Evolutionary conservation across 257 asterid species (phyloP).

Genomic region (Solanum sejunctum): DNA sequence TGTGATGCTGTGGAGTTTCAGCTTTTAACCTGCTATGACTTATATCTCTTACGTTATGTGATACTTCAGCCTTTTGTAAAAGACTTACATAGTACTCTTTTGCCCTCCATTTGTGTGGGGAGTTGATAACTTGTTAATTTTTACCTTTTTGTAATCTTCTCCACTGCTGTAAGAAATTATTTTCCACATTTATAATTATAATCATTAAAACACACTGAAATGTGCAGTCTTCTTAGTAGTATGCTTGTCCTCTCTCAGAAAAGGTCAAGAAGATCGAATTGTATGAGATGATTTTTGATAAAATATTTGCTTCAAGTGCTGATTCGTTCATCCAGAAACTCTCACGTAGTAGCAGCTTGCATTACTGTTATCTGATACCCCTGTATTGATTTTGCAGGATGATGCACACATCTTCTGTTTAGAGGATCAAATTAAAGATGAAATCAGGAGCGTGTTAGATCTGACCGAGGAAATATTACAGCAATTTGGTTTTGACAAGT

Average conservation of each 20-base stretch:
- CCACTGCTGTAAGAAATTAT: background rate
- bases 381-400: conserved; percentile 40
- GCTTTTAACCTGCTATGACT: background rate
- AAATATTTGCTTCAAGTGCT: background rate
- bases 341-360: background rate
- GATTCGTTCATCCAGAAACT: background rate
- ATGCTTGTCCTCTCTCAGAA: background rate
- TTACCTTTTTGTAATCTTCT: background rate
- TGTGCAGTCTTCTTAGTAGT: background rate
- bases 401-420: conserved; percentile 96
- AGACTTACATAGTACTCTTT: background rate
- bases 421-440: conserved; percentile 85
- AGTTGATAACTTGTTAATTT: background rate
- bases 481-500: conserved; percentile 82
- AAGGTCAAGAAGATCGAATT: background rate
- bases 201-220: background rate
- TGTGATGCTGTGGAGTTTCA: background rate
- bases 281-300: background rate
- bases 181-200: background rate
- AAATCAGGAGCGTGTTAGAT: conserved; percentile 84
- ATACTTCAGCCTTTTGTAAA: background rate
- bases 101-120: background rate
- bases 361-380: background rate
- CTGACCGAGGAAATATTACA: conserved; percentile 85
- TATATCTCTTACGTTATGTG: background rate